Evolutionary conservation across 208 protist species (phyloP), one percentile per base, ranked within the genome.

Genomic region (Phytomonas francai): DNA sequence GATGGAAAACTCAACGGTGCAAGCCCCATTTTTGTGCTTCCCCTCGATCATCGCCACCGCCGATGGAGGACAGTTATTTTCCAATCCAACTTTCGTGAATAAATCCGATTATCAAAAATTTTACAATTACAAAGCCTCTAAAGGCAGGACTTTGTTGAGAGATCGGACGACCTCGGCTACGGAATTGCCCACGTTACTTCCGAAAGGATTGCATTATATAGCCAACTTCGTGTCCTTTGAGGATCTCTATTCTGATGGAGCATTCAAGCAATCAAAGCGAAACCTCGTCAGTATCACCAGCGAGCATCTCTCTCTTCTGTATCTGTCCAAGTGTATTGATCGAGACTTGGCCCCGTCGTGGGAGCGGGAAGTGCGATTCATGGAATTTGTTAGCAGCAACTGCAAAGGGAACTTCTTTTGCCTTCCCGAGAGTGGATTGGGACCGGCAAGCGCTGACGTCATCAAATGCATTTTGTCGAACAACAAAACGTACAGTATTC

Each of bases 301-400:
- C 2, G 80, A 87, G 0, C 87, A 96, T 51, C 79, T 96, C n/a
- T 80, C 73, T 1, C 63, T 93, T 1, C 74, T 97, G 0, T 97
- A 95, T 76, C 78, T 86, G 63, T 79, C 88, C 56, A 94, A 94
- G 68, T 97, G 93, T 68, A 54, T 91, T 2, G 93, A 97, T 66
- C 91, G 96, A 67, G 71, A 62, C 27, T 68, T 97, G n/a, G 58
- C 76, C 7, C 84, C 88, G 0, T 86, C 85, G 4, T 94, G 89
- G 86, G 80, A 97, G 76, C 76, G 93, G 5, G 86, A 97, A 76
- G 82, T 91, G 73, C 80, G 91, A 28, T 97, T 97, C 73, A 92
- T 97, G 82, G 88, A 97, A 62, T 79, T 97, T 25, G 74, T 97
- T 56, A 95, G 89, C 65, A 76, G 80, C 7, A 91, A 89, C 36